These are phyloP conservation scores for Acacia pycnantha DNA, from an alignment of 331 rosid species.

Conservation along the genomic window DNA sequence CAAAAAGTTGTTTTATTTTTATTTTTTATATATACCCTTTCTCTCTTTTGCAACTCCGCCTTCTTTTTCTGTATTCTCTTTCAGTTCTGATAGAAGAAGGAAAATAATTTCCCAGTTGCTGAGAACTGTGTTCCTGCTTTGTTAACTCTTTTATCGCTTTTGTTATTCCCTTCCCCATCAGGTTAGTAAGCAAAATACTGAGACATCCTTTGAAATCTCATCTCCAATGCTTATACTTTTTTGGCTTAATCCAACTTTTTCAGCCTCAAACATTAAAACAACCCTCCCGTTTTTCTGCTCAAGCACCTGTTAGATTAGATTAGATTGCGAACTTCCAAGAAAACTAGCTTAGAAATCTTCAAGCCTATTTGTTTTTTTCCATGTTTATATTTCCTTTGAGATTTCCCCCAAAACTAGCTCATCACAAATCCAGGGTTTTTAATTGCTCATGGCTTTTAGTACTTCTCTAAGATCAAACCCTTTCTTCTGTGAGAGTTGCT, in stretches of 20 bases:
- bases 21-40: slow-evolving; percentile 58
- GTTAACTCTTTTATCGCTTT: slow-evolving; percentile 43
- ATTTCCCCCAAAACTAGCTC: neutral
- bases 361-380: slow-evolving; percentile 13
- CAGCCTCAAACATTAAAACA: neutral
- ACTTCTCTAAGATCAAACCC: neutral
- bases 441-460: neutral
- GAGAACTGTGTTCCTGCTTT: slow-evolving; percentile 46
- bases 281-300: slow-evolving; percentile 37
- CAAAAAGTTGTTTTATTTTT: slow-evolving; percentile 39
- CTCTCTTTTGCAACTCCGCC: slow-evolving; percentile 45
- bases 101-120: slow-evolving; percentile 37
- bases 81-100: slow-evolving; percentile 38
- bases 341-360: slow-evolving; percentile 13
- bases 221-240: slow-evolving; percentile 52
- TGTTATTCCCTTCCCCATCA: slow-evolving; percentile 38
- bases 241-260: slow-evolving; percentile 39
- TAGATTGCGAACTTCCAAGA: slow-evolving; percentile 6
- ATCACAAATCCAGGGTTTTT: neutral
- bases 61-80: slow-evolving; percentile 58
- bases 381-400: neutral
- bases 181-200: slow-evolving; percentile 58
- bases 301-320: slow-evolving; percentile 31
- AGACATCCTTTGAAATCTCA: slow-evolving; percentile 41
- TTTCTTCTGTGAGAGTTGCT: neutral